These are phyloP conservation scores for Sporothrix variecibatus DNA, from an alignment of 2,329 filamentous ascomycete species.

Conservation along the genomic window DNA sequence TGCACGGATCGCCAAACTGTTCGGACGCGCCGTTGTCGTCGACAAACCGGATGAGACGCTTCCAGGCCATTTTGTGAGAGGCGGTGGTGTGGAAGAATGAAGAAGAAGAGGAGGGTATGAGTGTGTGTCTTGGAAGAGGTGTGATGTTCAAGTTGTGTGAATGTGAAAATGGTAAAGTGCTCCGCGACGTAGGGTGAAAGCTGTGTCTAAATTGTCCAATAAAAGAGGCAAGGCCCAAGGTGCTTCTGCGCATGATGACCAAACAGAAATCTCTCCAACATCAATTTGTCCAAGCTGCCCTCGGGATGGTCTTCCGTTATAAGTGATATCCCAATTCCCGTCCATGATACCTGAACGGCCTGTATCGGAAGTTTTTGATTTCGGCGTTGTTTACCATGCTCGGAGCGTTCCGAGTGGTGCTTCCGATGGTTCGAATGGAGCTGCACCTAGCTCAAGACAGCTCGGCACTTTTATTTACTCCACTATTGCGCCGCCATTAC, in stretches of 20 bases:
- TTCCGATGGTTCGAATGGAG: no score
- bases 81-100: neutral
- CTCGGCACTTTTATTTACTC: neutral
- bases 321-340: neutral
- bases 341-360: neutral
- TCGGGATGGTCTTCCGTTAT: neutral
- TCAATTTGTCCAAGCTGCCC: neutral
- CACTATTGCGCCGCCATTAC: neutral
- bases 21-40: neutral
- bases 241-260: neutral
- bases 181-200: neutral
- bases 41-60: conserved; percentile 20
- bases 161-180: neutral
- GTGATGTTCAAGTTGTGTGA: neutral
- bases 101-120: neutral
- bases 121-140: neutral
- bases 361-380: neutral
- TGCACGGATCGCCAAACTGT: neutral
- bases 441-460: no score
- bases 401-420: neutral
- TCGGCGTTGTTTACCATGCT: neutral
- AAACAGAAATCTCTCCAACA: neutral
- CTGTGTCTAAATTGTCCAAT: neutral
- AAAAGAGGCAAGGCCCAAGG: neutral
- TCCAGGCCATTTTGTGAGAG: neutral